Conservation (phyloP, 345 rosid species). For the Alliaria petiolata region DNA sequence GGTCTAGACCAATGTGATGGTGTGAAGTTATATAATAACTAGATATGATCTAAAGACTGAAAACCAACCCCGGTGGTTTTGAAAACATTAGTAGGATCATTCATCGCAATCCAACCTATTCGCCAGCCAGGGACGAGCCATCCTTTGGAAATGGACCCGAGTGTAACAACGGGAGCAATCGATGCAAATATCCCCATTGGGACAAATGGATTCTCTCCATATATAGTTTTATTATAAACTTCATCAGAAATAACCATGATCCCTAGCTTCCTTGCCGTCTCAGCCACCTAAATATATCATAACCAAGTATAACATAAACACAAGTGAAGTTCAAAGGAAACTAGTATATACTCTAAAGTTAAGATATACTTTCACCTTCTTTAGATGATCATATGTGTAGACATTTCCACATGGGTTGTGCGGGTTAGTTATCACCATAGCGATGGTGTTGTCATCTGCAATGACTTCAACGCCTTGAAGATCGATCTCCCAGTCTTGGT, state of each 20-base stretch:
- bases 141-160: slow-evolving; percentile 58
- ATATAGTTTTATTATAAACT: slow-evolving; percentile 41
- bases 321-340: neutral
- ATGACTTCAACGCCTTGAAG: slow-evolving; percentile 42
- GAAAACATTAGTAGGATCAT: slow-evolving; percentile 39
- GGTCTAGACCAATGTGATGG: neutral
- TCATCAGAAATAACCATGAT: slow-evolving; percentile 57
- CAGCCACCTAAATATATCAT: slow-evolving; percentile 39
- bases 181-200: slow-evolving; percentile 49
- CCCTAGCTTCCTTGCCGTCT: slow-evolving; percentile 47
- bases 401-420: slow-evolving; percentile 41
- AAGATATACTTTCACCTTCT: slow-evolving; percentile 1
- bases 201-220: slow-evolving; percentile 44
- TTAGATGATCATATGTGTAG: slow-evolving; percentile 36
- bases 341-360: neutral
- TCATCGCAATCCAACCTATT: slow-evolving; percentile 48
- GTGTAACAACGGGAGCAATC: slow-evolving; percentile 45
- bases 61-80: slow-evolving; percentile 34
- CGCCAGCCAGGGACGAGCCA: slow-evolving; percentile 65
- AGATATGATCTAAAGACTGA: neutral
- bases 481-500: slow-evolving; percentile 56
- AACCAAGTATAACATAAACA: neutral
- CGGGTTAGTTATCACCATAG: slow-evolving; percentile 45
- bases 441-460: slow-evolving; percentile 54
- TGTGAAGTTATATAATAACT: neutral